These are phyloP conservation scores for Saururus chinensis DNA, from an alignment of 164 flowering plant species.

Conservation along the genomic window DNA sequence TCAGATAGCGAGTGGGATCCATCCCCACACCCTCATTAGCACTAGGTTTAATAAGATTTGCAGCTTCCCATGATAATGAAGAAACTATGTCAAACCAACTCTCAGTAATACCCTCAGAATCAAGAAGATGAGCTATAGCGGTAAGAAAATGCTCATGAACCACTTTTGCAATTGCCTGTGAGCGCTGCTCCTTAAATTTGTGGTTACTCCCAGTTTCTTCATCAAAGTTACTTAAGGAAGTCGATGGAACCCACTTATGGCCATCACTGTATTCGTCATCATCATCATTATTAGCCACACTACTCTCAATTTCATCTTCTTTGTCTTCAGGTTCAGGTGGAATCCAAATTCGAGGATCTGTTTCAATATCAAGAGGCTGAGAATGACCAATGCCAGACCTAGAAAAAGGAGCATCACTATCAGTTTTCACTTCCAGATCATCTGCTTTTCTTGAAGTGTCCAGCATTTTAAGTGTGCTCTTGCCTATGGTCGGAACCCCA, in stretches of 20 bases:
- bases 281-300: constrained; percentile 51
- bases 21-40: constrained; percentile 45
- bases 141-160: constrained; percentile 56
- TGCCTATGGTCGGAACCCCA: background rate
- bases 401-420: background rate
- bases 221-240: constrained; percentile 32
- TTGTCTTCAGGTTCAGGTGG: constrained; percentile 75
- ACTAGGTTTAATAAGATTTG: constrained; percentile 61
- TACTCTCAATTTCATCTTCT: constrained; percentile 53
- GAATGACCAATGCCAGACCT: constrained; percentile 10
- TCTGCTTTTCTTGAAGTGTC: background rate
- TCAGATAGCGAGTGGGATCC: constrained; percentile 69
- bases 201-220: constrained; percentile 31
- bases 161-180: constrained; percentile 46
- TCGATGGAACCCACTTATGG: constrained; percentile 47
- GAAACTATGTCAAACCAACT: constrained; percentile 78
- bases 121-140: constrained; percentile 49
- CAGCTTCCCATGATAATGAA: constrained; percentile 88
- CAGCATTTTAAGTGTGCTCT: background rate
- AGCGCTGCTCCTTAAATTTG: constrained; percentile 44
- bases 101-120: constrained; percentile 43
- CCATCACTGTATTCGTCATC: constrained; percentile 60
- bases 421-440: background rate
- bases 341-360: constrained; percentile 42
- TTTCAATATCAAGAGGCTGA: constrained; percentile 22